Evolutionary conservation across 1,284 basidiomycete species (phyloP).

Genomic region (Coniferiporia weirii): DNA sequence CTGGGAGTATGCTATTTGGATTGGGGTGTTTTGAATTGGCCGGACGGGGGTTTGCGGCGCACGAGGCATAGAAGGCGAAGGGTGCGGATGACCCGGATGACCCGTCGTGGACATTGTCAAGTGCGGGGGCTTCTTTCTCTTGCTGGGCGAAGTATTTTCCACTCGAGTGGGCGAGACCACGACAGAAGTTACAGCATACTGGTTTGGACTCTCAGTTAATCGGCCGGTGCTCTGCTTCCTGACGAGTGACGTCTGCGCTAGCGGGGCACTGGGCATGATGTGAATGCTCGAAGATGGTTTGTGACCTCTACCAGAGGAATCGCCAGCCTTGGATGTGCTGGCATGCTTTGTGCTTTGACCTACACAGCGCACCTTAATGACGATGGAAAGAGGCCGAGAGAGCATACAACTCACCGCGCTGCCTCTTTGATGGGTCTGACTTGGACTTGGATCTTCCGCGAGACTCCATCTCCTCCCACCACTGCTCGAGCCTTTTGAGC

Average conservation of each 20-base stretch:
- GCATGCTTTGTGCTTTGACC: neutral
- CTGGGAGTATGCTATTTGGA: neutral
- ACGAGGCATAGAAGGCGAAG: constrained; percentile 2
- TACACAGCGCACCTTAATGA: neutral
- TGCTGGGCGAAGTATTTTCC: neutral
- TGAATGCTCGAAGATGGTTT: neutral
- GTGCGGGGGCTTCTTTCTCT: constrained; percentile 4
- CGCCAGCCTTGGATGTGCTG: neutral
- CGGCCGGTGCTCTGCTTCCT: neutral
- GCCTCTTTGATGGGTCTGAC: neutral
- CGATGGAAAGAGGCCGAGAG: neutral
- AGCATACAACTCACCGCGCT: neutral
- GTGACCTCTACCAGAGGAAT: neutral
- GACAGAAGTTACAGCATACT: neutral
- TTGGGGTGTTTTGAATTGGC: neutral
- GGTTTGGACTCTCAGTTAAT: neutral
- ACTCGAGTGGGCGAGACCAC: neutral
- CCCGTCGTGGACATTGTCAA: constrained; percentile 1
- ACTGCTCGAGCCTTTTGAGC: constrained; percentile 71
- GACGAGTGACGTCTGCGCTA: neutral
- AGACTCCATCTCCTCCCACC: constrained; percentile 41
- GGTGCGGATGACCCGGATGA: neutral
- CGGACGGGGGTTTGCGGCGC: neutral
- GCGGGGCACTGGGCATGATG: neutral
- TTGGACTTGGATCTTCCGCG: neutral